Percentiles rank a stretch among this genome's conserved stretches.
These are phyloP conservation scores for Saturnispora dispora DNA, from an alignment of 805 yeast species.

Conservation along the genomic window DNA sequence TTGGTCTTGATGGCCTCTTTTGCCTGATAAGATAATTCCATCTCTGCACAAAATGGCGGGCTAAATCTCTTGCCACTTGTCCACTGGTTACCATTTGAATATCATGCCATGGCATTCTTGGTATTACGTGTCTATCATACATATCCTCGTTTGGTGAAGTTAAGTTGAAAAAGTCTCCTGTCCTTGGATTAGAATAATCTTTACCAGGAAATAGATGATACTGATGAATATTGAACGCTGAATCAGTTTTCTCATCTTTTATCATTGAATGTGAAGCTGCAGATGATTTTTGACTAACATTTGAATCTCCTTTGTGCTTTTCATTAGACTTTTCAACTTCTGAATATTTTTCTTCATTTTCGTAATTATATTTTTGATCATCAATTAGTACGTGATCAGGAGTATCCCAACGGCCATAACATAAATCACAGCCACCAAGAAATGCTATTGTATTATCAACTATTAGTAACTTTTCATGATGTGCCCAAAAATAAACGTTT, in stretches of 20 bases:
- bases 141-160: slow-evolving; percentile 85
- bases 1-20: slow-evolving; percentile 87
- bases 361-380: slow-evolving; percentile 35
- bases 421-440: slow-evolving; percentile 90
- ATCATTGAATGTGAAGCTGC: not conserved
- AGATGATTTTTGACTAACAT: slow-evolving; percentile 10
- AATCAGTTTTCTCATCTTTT: not conserved
- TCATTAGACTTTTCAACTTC: not conserved
- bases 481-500: slow-evolving; percentile 96
- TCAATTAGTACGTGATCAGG: slow-evolving; percentile 89
- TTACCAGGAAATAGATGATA: slow-evolving; percentile 87
- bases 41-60: slow-evolving; percentile 92
- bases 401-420: slow-evolving; percentile 93
- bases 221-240: slow-evolving; percentile 18
- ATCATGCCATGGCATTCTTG: slow-evolving; percentile 99
- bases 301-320: not conserved
- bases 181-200: slow-evolving; percentile 94
- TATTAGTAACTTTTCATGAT: slow-evolving; percentile 86
- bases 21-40: slow-evolving; percentile 93
- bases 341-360: slow-evolving; percentile 19
- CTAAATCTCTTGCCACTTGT: slow-evolving; percentile 84
- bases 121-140: slow-evolving; percentile 72
- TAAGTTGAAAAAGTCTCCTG: slow-evolving; percentile 71
- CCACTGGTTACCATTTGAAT: slow-evolving; percentile 94
- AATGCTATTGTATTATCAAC: slow-evolving; percentile 85